Conservation (phyloP, 345 rosid genomes). For the Citrus medica region DNA sequence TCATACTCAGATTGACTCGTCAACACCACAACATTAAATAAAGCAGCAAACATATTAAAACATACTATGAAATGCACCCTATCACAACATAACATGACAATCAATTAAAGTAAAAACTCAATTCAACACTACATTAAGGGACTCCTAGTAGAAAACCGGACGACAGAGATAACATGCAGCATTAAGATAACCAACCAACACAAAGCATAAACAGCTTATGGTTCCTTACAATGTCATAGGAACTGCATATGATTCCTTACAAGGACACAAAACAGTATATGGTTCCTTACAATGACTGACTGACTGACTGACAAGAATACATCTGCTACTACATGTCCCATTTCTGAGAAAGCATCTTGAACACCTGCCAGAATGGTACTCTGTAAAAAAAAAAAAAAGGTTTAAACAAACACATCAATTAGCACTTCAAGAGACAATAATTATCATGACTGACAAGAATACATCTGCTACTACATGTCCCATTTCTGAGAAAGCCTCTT, state of each 20-base stretch:
- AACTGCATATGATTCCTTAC: not conserved
- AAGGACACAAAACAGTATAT: not conserved
- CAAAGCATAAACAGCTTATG: not conserved
- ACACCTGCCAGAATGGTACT: conserved; percentile 12
- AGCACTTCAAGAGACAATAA: too few relatives aligned
- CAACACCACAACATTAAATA: not conserved
- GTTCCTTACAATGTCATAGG: not conserved
- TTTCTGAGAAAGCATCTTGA: conserved; percentile 11
- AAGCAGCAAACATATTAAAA: not conserved
- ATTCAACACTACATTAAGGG: not conserved
- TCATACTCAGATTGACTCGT: not conserved
- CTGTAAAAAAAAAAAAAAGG: conserved; percentile 16
- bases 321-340: conserved; percentile 13
- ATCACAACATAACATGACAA: not conserved
- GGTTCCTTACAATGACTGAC: not conserved
- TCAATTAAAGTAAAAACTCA: not conserved
- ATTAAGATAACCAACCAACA: not conserved
- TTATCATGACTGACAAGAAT: conserved; percentile 8
- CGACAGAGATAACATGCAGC: not conserved
- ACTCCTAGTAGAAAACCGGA: not conserved
- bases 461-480: conserved; percentile 13
- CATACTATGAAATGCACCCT: not conserved
- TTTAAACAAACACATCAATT: not conserved
- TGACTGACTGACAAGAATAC: conserved; percentile 10
- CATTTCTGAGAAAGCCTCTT: conserved; percentile 9